These are phyloP conservation scores for Pluteus cervinus DNA, from an alignment of 768 basidiomycete species.

Conservation along the genomic window DNA sequence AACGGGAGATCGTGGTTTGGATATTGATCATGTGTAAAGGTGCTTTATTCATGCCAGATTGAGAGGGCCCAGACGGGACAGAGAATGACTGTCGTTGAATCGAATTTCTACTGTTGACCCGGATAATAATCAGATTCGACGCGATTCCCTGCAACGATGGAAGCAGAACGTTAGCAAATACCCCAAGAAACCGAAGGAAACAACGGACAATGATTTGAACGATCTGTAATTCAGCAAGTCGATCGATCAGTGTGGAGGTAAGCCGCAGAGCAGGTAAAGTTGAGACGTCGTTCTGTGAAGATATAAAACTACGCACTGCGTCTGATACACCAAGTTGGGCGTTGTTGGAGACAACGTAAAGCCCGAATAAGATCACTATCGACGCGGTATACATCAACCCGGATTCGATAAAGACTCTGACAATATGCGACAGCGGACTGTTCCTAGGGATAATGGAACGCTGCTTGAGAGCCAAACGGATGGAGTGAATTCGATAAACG, in stretches of 20 bases:
- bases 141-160: conserved; percentile 19
- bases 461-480: conserved; percentile 20
- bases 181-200: neutral
- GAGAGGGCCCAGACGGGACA: conserved; percentile 1
- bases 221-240: conserved; percentile 16
- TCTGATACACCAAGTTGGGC: conserved; percentile 31
- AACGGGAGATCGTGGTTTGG: conserved; percentile 22
- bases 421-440: conserved; percentile 20
- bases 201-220: conserved; percentile 34
- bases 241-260: neutral
- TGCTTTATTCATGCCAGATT: conserved; percentile 8
- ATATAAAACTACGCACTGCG: conserved; percentile 21
- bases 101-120: conserved; percentile 18
- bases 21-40: conserved; percentile 25
- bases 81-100: conserved; percentile 4
- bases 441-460: conserved; percentile 12
- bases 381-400: conserved; percentile 32
- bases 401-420: conserved; percentile 31
- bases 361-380: conserved; percentile 26
- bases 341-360: conserved; percentile 30
- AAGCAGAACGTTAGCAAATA: neutral
- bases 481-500: conserved; percentile 28
- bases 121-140: conserved; percentile 26
- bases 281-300: neutral
- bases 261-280: neutral